phyloP scores from a whole-genome alignment of 768 basidiomycete species.

The Serendipita sp. region DNA sequence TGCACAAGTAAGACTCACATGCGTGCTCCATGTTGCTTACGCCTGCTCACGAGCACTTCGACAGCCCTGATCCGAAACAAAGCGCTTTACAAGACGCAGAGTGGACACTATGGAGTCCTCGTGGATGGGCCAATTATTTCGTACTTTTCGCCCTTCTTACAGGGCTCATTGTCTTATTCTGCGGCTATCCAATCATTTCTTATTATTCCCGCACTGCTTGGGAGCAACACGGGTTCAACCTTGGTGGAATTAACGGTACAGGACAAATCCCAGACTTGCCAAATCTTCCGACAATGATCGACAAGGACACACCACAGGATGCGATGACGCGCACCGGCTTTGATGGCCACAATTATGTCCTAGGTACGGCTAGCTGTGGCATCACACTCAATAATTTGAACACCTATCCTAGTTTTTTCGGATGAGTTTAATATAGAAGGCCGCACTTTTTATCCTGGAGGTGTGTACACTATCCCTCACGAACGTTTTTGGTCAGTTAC shows the following conservation, averaged over 20 bases:
- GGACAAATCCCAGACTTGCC: constrained; percentile 61
- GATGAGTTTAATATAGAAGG: constrained; percentile 26
- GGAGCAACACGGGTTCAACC: constrained; percentile 42
- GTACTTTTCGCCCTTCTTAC: constrained; percentile 52
- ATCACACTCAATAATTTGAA: constrained; percentile 14
- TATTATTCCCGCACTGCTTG: constrained; percentile 17
- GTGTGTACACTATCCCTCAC: constrained; percentile 23
- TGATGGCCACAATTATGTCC: constrained; percentile 8
- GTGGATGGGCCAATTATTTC: constrained; percentile 71
- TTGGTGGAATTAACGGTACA: constrained; percentile 75
- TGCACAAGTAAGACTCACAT: constrained; percentile 42
- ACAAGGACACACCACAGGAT: constrained; percentile 11
- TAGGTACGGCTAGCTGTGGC: constrained; percentile 10
- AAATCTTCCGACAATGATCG: constrained; percentile 17
- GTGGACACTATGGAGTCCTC: constrained; percentile 57
- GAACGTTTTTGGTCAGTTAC: background rate
- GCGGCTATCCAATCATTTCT: constrained; percentile 71
- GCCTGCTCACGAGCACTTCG: background rate
- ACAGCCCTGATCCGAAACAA: constrained; percentile 49
- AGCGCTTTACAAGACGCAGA: constrained; percentile 41
- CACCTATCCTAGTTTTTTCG: constrained; percentile 16
- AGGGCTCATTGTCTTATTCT: constrained; percentile 64
- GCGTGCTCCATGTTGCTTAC: background rate
- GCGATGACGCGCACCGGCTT: constrained; percentile 7
- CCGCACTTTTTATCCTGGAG: constrained; percentile 18